A percentile compares a stretch with the other conserved stretches of the same genome.
Evolutionary conservation across 495 filamentous ascomycete genomes (phyloP).

Genomic region (Xylaria curta): DNA sequence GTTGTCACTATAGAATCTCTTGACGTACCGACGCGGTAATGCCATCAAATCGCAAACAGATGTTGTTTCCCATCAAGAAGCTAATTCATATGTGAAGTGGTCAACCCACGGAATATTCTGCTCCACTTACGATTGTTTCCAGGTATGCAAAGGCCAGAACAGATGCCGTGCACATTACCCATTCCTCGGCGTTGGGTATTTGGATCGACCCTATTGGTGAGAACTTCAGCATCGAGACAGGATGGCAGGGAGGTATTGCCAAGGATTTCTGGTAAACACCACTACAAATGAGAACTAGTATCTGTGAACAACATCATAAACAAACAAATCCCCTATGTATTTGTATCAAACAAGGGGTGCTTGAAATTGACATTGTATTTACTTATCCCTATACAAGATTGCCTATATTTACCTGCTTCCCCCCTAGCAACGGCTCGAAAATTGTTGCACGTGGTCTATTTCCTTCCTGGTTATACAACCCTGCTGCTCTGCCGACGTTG

Average conservation of each 20-base stretch:
- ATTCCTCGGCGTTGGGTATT: background rate
- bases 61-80: background rate
- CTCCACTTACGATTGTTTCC: background rate
- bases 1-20: background rate
- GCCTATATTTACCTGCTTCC: background rate
- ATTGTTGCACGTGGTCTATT: background rate
- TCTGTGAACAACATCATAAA: background rate
- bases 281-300: background rate
- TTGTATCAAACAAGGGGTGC: background rate
- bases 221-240: background rate
- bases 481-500: background rate
- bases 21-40: background rate
- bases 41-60: background rate
- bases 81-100: background rate
- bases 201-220: background rate
- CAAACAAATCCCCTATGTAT: background rate
- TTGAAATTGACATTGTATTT: background rate
- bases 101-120: background rate
- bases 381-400: background rate
- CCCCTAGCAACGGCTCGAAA: background rate
- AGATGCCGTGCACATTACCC: background rate
- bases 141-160: background rate
- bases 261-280: background rate
- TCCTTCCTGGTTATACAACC: too few relatives aligned
- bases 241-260: background rate